Percentiles rank a stretch among this genome's conserved stretches.
Evolutionary conservation across 2,329 filamentous ascomycete species (phyloP).

Genomic region (Lasiodiplodia citricola): DNA sequence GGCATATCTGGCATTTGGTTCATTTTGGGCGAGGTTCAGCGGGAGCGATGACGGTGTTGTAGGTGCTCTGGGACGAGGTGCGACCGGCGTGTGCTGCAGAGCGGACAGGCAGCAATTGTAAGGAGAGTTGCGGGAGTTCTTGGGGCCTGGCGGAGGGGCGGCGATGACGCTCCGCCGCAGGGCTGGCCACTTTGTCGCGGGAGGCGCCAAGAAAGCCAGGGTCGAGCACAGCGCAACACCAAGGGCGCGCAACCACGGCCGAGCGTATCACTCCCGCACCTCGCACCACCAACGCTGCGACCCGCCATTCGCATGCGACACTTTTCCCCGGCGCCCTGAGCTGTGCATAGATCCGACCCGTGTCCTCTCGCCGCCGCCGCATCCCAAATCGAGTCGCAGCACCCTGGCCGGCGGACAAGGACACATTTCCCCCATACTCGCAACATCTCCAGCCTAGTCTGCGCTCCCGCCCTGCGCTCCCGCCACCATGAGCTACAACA

Average conservation of each 20-base stretch:
- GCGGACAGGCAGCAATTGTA: constrained; percentile 3
- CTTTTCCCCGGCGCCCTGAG: neutral
- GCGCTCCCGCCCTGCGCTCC: constrained; percentile 13
- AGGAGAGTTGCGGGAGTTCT: neutral
- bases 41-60: too few relatives aligned
- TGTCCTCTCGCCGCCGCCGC: neutral
- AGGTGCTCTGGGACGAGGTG: neutral
- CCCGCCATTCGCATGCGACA: constrained; percentile 12
- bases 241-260: constrained; percentile 16
- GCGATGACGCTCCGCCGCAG: constrained; percentile 23
- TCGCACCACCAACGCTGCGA: neutral
- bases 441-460: constrained; percentile 4
- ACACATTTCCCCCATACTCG: constrained; percentile 27
- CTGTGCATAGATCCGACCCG: neutral
- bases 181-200: neutral
- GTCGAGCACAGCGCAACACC: constrained; percentile 19
- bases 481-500: constrained; percentile 85
- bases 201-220: constrained; percentile 15
- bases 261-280: neutral
- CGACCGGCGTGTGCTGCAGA: neutral
- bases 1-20: constrained; percentile 58
- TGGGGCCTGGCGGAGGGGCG: constrained; percentile 23
- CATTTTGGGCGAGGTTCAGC: constrained; percentile 33
- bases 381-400: neutral
- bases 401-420: constrained; percentile 15